phyloP scores from a whole-genome alignment of 495 filamentous ascomycete species.

The Beverwykella pulmonaria region DNA sequence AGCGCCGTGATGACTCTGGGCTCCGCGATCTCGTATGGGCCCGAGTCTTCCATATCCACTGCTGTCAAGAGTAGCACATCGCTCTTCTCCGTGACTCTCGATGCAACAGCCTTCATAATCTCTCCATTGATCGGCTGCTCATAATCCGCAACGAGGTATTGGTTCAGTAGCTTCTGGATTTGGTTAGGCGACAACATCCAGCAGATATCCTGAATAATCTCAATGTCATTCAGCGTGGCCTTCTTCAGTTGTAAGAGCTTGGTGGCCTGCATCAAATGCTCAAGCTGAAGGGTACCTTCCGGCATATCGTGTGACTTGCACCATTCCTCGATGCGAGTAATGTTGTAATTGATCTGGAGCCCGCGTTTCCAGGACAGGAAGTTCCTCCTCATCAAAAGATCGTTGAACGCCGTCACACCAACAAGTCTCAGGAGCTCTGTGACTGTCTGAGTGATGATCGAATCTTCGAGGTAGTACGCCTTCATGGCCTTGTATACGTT shows the following conservation, averaged over 20 bases:
- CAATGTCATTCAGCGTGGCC: constrained; percentile 97
- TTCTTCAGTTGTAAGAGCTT: constrained; percentile 99
- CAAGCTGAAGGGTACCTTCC: constrained; percentile 93
- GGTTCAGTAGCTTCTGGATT: constrained; percentile 98
- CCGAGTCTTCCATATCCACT: constrained; percentile 99
- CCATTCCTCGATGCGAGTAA: constrained; percentile 99
- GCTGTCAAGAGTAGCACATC: constrained; percentile 90
- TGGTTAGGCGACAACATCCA: constrained; percentile 99
- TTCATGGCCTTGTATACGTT: constrained; percentile 98
- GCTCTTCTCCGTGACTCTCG: constrained; percentile 95
- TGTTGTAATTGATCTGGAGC: constrained; percentile 99
- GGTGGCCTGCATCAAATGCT: constrained; percentile 99
- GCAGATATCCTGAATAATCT: constrained; percentile 99
- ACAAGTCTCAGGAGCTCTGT: constrained; percentile 93
- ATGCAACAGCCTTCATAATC: constrained; percentile 99
- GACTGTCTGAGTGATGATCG: constrained; percentile 91
- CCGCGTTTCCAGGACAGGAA: constrained; percentile 99
- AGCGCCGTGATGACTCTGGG: constrained; percentile 92
- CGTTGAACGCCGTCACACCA: constrained; percentile 98
- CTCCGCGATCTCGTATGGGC: constrained; percentile 99
- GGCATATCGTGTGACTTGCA: constrained; percentile 99
- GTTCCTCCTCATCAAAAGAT: constrained; percentile 94
- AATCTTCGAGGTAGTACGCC: constrained; percentile 93
- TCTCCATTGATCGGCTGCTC: constrained; percentile 99
- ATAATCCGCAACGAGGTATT: constrained; percentile 98